Conservation (phyloP, 2,329 filamentous ascomycete genomes). For the Neonectria faginata region DNA sequence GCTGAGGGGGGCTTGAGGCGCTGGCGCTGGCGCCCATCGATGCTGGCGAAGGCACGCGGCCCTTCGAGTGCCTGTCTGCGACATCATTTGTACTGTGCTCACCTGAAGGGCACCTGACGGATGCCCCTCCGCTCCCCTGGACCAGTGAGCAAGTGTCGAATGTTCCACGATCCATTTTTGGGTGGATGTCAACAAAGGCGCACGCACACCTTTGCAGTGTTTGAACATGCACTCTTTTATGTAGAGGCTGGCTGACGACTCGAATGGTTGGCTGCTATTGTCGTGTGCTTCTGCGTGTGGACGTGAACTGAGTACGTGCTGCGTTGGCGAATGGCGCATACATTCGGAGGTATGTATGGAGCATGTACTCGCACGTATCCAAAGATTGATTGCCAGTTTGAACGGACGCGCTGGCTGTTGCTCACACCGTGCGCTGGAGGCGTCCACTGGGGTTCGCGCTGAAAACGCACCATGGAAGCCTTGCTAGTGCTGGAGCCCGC, state of each 20-base stretch:
- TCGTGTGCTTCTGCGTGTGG: not conserved
- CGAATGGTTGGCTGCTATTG: slow-evolving; percentile 4
- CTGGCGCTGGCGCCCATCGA: slow-evolving; percentile 37
- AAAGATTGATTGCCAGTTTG: not conserved
- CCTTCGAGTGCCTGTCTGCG: slow-evolving; percentile 36
- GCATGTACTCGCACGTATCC: not conserved
- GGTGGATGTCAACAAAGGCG: slow-evolving; percentile 31
- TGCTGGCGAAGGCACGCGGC: slow-evolving; percentile 35
- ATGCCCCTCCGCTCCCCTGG: slow-evolving; percentile 34
- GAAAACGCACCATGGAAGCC: slow-evolving; percentile 24
- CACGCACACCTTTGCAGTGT: slow-evolving; percentile 12
- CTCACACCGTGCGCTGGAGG: slow-evolving; percentile 22
- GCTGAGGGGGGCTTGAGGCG: slow-evolving; percentile 42
- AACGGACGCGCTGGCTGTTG: not conserved
- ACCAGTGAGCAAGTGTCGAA: slow-evolving; percentile 34
- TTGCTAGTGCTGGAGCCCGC: slow-evolving; percentile 25
- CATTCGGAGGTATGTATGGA: too few species aligned
- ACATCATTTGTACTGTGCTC: slow-evolving; percentile 29
- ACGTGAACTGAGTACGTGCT: not conserved
- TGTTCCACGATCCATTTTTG: slow-evolving; percentile 38
- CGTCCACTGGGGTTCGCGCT: slow-evolving; percentile 16
- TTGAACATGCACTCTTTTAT: not conserved
- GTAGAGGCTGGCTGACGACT: slow-evolving; percentile 2
- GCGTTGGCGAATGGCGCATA: not conserved
- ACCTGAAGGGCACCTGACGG: slow-evolving; percentile 41